Conservation (phyloP, 768 basidiomycete genomes). For the Hygrophorus russula region DNA sequence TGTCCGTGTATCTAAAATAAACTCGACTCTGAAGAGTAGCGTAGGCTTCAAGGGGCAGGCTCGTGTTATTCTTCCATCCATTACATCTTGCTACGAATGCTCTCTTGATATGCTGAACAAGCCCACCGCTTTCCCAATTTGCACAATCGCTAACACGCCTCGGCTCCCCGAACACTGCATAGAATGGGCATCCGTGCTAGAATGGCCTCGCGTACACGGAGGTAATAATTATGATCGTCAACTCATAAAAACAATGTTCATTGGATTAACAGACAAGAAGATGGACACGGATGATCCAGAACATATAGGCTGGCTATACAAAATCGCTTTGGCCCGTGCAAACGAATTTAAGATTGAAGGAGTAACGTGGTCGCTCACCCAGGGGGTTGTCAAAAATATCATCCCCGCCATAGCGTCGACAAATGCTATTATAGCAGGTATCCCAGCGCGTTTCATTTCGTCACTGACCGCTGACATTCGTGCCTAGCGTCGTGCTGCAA, state of each 20-base stretch:
- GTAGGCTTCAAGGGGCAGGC: conserved; percentile 98
- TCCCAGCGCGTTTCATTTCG: conserved; percentile 9
- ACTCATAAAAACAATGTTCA: background rate
- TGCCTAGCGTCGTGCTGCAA: conserved; percentile 86
- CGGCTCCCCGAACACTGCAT: conserved; percentile 98
- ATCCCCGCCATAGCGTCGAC: conserved; percentile 98
- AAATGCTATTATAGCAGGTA: conserved; percentile 95
- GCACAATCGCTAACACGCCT: conserved; percentile 98
- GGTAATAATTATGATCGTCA: conserved; percentile 32
- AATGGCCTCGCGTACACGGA: conserved; percentile 92
- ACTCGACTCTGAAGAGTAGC: background rate
- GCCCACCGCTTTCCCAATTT: conserved; percentile 93
- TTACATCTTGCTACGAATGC: conserved; percentile 97
- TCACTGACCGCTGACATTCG: background rate
- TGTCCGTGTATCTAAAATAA: background rate
- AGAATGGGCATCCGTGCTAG: conserved; percentile 97
- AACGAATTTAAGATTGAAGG: conserved; percentile 96
- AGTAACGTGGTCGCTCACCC: conserved; percentile 94
- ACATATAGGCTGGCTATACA: conserved; percentile 90
- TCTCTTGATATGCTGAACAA: conserved; percentile 98
- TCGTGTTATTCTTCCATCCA: conserved; percentile 88
- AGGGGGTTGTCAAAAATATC: conserved; percentile 99
- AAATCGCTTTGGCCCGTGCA: conserved; percentile 69
- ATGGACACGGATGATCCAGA: conserved; percentile 97
- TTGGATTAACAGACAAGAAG: conserved; percentile 61